Evolutionary conservation across 108 stramenopile species (phyloP), one percentile per base, ranked within the genome.

Genomic region (Fistulifera pelliculosa): DNA sequence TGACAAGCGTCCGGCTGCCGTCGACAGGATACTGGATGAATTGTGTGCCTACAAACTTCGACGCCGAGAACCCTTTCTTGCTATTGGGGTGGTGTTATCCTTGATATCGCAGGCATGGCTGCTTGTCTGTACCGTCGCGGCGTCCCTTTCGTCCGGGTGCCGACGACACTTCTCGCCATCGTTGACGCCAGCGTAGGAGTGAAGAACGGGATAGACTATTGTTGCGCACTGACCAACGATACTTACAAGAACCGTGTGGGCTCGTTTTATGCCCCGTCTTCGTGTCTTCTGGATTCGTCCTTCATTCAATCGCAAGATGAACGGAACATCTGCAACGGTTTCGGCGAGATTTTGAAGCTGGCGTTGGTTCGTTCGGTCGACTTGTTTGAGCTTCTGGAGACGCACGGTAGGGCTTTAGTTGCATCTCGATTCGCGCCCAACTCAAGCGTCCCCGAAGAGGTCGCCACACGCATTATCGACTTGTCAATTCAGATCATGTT

Each of bases 111-210:
- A 21, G 96, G 96, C 31, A 83, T 94, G 85, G 96, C 92, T 2
- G 94, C 94, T 11, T 92, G 90, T 55, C 77, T 93, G 7, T 97
- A 95, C 75, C 88, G 93, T 49, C 82, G 93, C 35, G 93, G 93
- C 48, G 89, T 94, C 22, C 93, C 93, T 2, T 91, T 87, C 55
- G 89, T 89, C 1, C 70, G 93, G 23, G 83, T 91, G 7, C 94
- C 94, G 16, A 97, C 96, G 1, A 97, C 96, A 19, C 86, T 97
- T 22, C 81, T 97, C 18, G 76, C 93, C 16, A 91, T 97, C 51
- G 96, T 97, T 19, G 96, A 97, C 71, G 96, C 96, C 27, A 88
- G 88, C 53, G 96, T 97, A 38, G 96, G 96, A 19, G 94, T 97
- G 26, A 97, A 97, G 65, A 95, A 94, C 64, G 96, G 94, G 14